Evolutionary conservation across 129 eudicot genomes (phyloP).

Genomic region (Daucus carota): DH1_v3.0 NC_030384.2:31642501-31643000

Average conservation of each 20-base stretch:
- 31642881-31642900: too few species aligned
- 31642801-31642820: too few species aligned
- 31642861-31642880: too few species aligned
- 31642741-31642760: not conserved
- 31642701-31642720: not conserved
- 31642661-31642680: not conserved
- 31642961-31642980: too few species aligned
- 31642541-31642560: not conserved
- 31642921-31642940: too few species aligned
- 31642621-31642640: not conserved
- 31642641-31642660: not conserved
- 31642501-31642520: not conserved
- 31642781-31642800: too few species aligned
- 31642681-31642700: not conserved
- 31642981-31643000: too few species aligned
- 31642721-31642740: not conserved
- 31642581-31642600: not conserved
- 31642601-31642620: not conserved
- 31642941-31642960: too few species aligned
- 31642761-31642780: too few species aligned
- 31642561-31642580: not conserved
- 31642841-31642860: too few species aligned
- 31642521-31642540: constrained; percentile 3
- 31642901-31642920: too few species aligned
- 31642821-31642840: too few species aligned